phyloP scores from a whole-genome alignment of 305 asterid species.

The Stenogyne calaminthoides region DNA sequence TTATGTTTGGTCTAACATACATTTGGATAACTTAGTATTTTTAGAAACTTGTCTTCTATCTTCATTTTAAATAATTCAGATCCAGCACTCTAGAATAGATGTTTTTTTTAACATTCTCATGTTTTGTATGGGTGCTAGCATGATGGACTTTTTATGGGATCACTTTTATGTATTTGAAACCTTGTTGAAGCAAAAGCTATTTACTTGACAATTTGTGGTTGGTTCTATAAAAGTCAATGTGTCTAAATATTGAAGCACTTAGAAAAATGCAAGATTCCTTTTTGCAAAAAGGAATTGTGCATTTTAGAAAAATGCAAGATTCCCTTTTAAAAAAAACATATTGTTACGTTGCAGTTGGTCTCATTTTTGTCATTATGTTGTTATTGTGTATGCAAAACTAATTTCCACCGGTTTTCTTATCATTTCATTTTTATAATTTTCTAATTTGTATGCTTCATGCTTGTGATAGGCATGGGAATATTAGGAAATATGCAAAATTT shows the following conservation, averaged over 20 bases:
- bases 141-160: not conserved
- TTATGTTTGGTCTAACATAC: slow-evolving; percentile 8
- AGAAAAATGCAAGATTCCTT: not conserved
- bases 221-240: not conserved
- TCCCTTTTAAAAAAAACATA: not conserved
- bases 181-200: not conserved
- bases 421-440: not conserved
- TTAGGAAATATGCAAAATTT: slow-evolving; percentile 96
- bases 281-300: not conserved
- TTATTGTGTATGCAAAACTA: not conserved
- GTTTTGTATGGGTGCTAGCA: not conserved
- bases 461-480: slow-evolving; percentile 78
- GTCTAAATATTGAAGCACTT: not conserved
- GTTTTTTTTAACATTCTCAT: not conserved
- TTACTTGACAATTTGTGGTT: not conserved
- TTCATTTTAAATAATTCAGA: not conserved
- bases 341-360: not conserved
- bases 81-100: not conserved
- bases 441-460: slow-evolving; percentile 16
- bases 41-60: not conserved
- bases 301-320: not conserved
- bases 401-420: slow-evolving; percentile 1
- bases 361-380: not conserved
- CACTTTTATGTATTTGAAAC: not conserved
- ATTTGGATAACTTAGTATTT: slow-evolving; percentile 10